phyloP scores from a whole-genome alignment of 2,329 filamentous ascomycete genomes.

The Fusarium gaditjirri region DNA sequence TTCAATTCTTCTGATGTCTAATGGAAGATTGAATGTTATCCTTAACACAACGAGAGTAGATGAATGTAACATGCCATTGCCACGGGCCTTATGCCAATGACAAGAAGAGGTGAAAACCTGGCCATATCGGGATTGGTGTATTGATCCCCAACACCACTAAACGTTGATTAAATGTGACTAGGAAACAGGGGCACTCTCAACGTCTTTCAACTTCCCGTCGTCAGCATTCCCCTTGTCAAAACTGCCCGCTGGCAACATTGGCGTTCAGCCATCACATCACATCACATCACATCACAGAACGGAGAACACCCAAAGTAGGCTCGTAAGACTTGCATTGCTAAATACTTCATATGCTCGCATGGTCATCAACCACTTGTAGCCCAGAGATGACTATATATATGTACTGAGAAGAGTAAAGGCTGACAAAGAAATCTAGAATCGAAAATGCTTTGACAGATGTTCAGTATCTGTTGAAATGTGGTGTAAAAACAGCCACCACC shows the following conservation, averaged over 20 bases:
- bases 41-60: background rate
- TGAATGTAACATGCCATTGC: background rate
- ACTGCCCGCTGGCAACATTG: background rate
- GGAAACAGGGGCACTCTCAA: conserved; percentile 23
- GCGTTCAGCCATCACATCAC: background rate
- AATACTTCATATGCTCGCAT: conserved; percentile 16
- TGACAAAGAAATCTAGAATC: conserved; percentile 22
- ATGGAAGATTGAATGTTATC: background rate
- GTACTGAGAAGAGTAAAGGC: conserved; percentile 33
- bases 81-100: background rate
- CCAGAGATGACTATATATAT: conserved; percentile 28
- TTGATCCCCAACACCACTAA: conserved; percentile 11
- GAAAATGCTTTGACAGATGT: conserved; percentile 13
- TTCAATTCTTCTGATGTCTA: background rate
- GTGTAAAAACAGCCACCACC: conserved; percentile 21
- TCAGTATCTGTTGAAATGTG: conserved; percentile 6
- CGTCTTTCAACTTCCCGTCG: background rate
- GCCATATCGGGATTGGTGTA: conserved; percentile 8
- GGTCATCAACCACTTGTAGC: conserved; percentile 1
- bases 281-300: too few relatives aligned
- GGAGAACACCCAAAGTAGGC: background rate
- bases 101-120: background rate
- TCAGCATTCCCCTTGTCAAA: background rate
- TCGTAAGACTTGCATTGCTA: conserved; percentile 17
- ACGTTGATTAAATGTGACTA: conserved; percentile 15